Base-by-base conservation (phyloP, 1,284 basidiomycete species). In the Mrakiaceae sp. region DNA sequence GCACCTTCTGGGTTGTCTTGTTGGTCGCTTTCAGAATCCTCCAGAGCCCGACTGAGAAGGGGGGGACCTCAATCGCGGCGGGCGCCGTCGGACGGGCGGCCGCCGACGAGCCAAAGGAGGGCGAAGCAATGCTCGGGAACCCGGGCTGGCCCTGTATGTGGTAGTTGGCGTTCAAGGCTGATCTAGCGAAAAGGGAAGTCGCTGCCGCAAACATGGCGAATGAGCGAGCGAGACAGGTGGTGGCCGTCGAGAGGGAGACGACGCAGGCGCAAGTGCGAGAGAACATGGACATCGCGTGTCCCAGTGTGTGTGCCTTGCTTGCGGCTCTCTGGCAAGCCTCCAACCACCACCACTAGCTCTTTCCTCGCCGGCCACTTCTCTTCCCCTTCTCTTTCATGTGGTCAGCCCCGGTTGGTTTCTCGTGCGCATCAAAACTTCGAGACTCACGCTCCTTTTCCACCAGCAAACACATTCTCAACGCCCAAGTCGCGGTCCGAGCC, bases 381-480 rank as follows among this genome's bases (percentile, higher is more conserved):
- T 27, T 27, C 27, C 27, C 27, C 27, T 27, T 27, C 27, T 27
- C 27, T 27, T 27, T 27, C 27, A 27, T 27, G 27, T 27, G 27
- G 27, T 27, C 27, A 27, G 27, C 27, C 27, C 27, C 27, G 1
- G 27, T 27, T 27, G 27, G 27, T 27, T 27, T 27, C 27, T 27
- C 27, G 27, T 27, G 27, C 27, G 27, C 27, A 27, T 27, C 27
- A 27, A 1, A 27, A 27, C 27, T 2, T 27, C 27, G 27, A 27
- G 27, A 27, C 27, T 27, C 27, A 27, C 27, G 27, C 9, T 52
- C 27, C 11, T 48, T 47, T 14, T 50, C 14, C 46, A 4, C 11
- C 73, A 94, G 90, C 80, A 93, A 94, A 80, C 92, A 95, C 74
- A 82, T 96, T 67, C 79, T 96, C 64, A 96, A 96, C 76, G 90